Evolutionary conservation across 495 filamentous ascomycete genomes (phyloP).

Genomic region (Clohesyomyces aquaticus): DNA sequence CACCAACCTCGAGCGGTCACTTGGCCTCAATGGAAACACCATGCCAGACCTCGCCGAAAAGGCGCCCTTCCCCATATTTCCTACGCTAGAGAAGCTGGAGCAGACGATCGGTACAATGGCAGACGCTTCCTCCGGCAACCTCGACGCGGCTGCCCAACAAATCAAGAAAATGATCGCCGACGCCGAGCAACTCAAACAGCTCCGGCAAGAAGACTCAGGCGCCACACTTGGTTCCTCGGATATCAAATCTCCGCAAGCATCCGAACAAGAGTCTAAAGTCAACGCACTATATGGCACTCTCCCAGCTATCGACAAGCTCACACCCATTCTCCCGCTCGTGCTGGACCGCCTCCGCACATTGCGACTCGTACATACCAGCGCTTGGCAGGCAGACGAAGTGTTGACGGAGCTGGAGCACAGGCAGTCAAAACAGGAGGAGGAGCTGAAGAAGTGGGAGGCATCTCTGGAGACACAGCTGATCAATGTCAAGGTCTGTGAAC

Average conservation of each 20-base stretch:
- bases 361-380: conserved; percentile 81
- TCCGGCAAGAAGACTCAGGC: conserved; percentile 61
- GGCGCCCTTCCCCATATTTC: conserved; percentile 68
- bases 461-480: conserved; percentile 78
- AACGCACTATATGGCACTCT: conserved; percentile 90
- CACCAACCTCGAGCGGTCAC: conserved; percentile 72
- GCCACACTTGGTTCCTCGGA: neutral
- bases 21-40: conserved; percentile 73
- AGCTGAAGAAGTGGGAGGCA: conserved; percentile 85
- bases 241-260: conserved; percentile 4
- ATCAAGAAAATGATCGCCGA: conserved; percentile 77
- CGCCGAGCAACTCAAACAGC: conserved; percentile 74
- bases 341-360: conserved; percentile 85
- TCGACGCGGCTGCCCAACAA: conserved; percentile 74
- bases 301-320: conserved; percentile 83
- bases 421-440: conserved; percentile 79
- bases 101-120: conserved; percentile 69
- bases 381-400: conserved; percentile 79
- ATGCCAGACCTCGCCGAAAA: conserved; percentile 65
- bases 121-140: conserved; percentile 63
- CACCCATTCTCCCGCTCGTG: conserved; percentile 81
- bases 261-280: conserved; percentile 73
- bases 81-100: conserved; percentile 77
- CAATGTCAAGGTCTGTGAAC: conserved; percentile 68
- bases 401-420: conserved; percentile 75